Conservation (phyloP, 1,284 basidiomycete genomes). For the Termitomyces sp. region DNA sequence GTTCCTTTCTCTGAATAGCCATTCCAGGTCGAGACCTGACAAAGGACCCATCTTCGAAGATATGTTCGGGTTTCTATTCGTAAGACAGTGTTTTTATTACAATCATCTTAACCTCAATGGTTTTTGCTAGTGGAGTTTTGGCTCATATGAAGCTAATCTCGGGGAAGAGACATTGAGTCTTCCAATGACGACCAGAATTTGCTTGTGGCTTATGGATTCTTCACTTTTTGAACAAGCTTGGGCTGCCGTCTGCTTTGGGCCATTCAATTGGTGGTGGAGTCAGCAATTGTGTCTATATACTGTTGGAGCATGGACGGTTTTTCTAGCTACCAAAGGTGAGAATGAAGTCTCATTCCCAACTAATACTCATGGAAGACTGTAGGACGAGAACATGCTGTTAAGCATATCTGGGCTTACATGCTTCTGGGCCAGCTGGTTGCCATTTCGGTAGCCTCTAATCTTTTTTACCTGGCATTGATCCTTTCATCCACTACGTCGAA, state of each 20-base stretch:
- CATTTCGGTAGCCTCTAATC: conserved; percentile 62
- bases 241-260: conserved; percentile 32
- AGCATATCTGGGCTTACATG: conserved; percentile 67
- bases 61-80: conserved; percentile 50
- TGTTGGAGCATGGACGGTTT: conserved; percentile 57
- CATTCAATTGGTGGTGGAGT: conserved; percentile 70
- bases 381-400: conserved; percentile 47
- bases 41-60: conserved; percentile 28
- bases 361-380: background rate
- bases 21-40: background rate
- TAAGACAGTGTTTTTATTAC: conserved; percentile 23
- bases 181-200: conserved; percentile 32
- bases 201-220: conserved; percentile 57
- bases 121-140: conserved; percentile 49
- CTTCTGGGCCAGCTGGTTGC: conserved; percentile 72
- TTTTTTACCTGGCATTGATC: conserved; percentile 60
- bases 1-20: conserved; percentile 24
- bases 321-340: conserved; percentile 55
- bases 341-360: background rate
- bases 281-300: conserved; percentile 70
- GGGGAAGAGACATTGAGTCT: conserved; percentile 7
- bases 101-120: background rate
- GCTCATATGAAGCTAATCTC: conserved; percentile 33
- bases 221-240: conserved; percentile 60
- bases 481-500: conserved; percentile 21